Evolutionary conservation across 208 protist species (phyloP).

Genomic region (Acanthamoeba lenticulata): DNA sequence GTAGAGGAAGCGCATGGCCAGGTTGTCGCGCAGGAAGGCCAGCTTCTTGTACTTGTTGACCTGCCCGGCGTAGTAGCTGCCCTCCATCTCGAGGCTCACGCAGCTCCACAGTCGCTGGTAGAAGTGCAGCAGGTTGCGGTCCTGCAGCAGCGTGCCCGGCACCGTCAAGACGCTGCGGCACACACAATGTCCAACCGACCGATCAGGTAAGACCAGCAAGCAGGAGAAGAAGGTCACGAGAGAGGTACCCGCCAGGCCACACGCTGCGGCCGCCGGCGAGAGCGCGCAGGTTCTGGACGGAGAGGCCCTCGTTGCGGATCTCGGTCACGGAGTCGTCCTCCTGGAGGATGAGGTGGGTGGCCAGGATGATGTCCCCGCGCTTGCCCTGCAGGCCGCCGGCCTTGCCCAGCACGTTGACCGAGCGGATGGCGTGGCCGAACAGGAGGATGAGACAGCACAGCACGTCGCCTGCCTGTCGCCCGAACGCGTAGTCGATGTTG

Average conservation of each 20-base stretch:
- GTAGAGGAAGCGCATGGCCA: conserved; percentile 90
- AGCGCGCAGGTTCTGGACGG: conserved; percentile 59
- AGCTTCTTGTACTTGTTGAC: conserved; percentile 90
- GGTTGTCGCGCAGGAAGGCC: conserved; percentile 85
- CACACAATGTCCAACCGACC: conserved; percentile 64
- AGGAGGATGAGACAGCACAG: conserved; percentile 88
- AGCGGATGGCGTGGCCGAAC: conserved; percentile 90
- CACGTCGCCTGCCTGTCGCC: conserved; percentile 90
- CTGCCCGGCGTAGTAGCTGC: conserved; percentile 90
- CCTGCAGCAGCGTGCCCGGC: conserved; percentile 91
- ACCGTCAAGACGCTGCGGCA: conserved; percentile 90
- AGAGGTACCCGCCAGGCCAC: conserved; percentile 70
- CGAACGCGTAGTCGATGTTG: conserved; percentile 94
- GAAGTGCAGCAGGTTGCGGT: conserved; percentile 88
- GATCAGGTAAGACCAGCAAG: no score
- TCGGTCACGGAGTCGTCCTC: conserved; percentile 90
- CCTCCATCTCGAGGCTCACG: conserved; percentile 92
- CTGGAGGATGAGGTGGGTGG: conserved; percentile 89
- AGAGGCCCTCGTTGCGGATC: conserved; percentile 90
- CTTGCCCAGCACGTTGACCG: conserved; percentile 92
- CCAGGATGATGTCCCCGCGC: conserved; percentile 91
- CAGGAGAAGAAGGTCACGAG: conserved; percentile 85
- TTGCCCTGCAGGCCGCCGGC: conserved; percentile 90
- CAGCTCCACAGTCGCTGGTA: conserved; percentile 90
- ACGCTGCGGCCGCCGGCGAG: conserved; percentile 89